Evolutionary conservation across 2,329 filamentous ascomycete species (phyloP), one percentile per base, ranked within the genome.

Genomic region (Scedosporium apiospermum): DNA sequence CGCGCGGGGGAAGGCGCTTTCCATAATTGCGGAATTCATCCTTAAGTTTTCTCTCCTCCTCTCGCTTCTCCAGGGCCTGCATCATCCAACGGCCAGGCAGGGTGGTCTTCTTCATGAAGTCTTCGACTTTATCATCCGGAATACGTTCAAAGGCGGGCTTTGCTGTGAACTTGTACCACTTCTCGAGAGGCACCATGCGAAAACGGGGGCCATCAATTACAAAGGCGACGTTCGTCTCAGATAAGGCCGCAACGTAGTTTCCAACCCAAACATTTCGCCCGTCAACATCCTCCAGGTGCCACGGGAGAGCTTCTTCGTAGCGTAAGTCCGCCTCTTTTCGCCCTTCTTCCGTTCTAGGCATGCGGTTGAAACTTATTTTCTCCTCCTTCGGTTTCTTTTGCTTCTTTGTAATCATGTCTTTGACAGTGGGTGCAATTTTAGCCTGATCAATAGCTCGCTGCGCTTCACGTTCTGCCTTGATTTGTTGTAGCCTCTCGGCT

Each of bases 221-320:
- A 46, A 93, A 83, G 62, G 96, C 88, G 66, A 96, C 88, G 60
- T 92, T 90, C 60, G 90, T 87, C 69, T 93, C 88, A 0, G 93
- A 96, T 44, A 98, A 82, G 18, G 92, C 90, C 27, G 89, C 89
- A 69, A 98, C 90, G 68, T 98, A 97, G 63, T 88, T 89, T 55
- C 93, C 95, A 41, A 95, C 88, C 91, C 93, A 98, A 2, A 90
- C 89, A 69, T 96, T 93, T 73, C 93, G 96, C 66, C 92, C 91
- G 70, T 99, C 93, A 49, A 93, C 96, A 73, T 99, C 95, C 72
- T 99, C 95, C 42, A 99, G 76, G 72, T 97, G 93, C 95, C 95
- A 99, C 5, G 95, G 95, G 59, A 97, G 79, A 3, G 93, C 91
- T 74, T 99, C 95, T 72, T 98, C 95, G 67, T 98, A 99, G 66